Percentiles rank a stretch among this genome's conserved stretches.
Conservation (phyloP, 2,329 filamentous ascomycete genomes). For the Pseudocercospora vitis region DNA sequence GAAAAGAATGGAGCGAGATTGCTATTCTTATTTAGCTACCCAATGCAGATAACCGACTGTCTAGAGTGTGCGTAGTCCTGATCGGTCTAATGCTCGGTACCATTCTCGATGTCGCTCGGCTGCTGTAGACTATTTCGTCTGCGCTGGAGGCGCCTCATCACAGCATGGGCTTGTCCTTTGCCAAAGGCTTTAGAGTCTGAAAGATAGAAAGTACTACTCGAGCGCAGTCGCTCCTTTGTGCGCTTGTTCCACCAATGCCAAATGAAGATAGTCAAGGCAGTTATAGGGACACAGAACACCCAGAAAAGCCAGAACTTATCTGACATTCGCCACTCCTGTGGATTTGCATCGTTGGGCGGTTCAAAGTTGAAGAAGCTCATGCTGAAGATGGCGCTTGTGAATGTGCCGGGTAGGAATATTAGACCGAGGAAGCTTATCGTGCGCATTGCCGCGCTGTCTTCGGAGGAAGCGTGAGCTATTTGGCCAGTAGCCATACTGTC, state of each 20-base stretch:
- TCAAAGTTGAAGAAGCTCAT: slow-evolving; percentile 13
- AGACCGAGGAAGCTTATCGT: slow-evolving; percentile 9
- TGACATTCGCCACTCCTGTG: slow-evolving; percentile 1
- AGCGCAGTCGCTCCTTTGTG: neutral
- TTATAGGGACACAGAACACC: neutral
- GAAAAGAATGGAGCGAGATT: too few relatives aligned
- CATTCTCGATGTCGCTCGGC: neutral
- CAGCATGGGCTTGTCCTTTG: neutral
- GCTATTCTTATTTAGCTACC: neutral
- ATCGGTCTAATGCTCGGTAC: neutral
- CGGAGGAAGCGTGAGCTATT: slow-evolving; percentile 1
- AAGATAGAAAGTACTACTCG: neutral
- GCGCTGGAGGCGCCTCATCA: neutral
- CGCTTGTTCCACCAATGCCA: neutral
- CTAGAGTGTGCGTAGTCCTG: neutral
- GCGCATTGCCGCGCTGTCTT: slow-evolving; percentile 15
- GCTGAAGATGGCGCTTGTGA: slow-evolving; percentile 11
- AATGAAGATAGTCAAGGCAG: neutral
- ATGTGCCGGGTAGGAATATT: slow-evolving; percentile 6
- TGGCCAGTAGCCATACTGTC: neutral
- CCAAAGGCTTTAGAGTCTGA: neutral
- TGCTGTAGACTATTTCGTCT: too few relatives aligned
- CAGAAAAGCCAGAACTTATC: slow-evolving; percentile 10
- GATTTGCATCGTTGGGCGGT: neutral
- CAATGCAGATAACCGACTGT: neutral